Evolutionary conservation across 768 basidiomycete genomes (phyloP).

Genomic region (Hemileccinum impolitum): DNA sequence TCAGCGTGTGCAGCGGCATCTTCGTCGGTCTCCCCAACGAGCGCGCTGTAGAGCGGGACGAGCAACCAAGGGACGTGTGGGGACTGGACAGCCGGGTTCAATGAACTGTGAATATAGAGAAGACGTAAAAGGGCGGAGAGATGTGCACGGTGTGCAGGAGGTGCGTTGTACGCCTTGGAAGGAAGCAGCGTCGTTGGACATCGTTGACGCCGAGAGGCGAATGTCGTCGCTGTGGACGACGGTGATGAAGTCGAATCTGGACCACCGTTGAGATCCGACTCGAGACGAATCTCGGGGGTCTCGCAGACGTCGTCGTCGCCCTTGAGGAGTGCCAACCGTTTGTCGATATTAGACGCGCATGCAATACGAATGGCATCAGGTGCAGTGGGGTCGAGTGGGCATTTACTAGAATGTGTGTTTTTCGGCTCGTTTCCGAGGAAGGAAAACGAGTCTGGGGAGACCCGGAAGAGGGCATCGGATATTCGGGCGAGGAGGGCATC

Average conservation of each 20-base stretch:
- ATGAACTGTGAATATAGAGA: conserved; percentile 63
- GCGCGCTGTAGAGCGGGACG: conserved; percentile 62
- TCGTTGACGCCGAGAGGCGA: conserved; percentile 22
- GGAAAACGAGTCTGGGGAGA: conserved; percentile 49
- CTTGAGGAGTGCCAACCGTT: conserved; percentile 47
- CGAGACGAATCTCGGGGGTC: conserved; percentile 42
- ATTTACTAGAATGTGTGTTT: conserved; percentile 27
- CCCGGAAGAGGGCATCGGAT: conserved; percentile 53
- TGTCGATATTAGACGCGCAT: conserved; percentile 52
- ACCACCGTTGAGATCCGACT: conserved; percentile 24
- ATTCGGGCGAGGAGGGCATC: conserved; percentile 50
- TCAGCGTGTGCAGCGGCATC: conserved; percentile 65
- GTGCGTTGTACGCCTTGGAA: conserved; percentile 42
- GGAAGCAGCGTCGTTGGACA: conserved; percentile 44
- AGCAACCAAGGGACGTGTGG: conserved; percentile 68
- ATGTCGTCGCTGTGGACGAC: conserved; percentile 36
- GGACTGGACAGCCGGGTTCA: conserved; percentile 71
- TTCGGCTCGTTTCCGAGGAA: conserved; percentile 55
- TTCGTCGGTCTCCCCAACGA: conserved; percentile 58
- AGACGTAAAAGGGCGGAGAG: conserved; percentile 63
- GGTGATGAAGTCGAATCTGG: conserved; percentile 2
- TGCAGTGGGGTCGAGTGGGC: conserved; percentile 50
- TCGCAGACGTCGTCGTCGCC: conserved; percentile 12
- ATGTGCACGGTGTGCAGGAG: conserved; percentile 56
- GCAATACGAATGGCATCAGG: conserved; percentile 45